Evolutionary conservation across 495 filamentous ascomycete species (phyloP).

Genomic region (Sordaria brevicollis): DNA sequence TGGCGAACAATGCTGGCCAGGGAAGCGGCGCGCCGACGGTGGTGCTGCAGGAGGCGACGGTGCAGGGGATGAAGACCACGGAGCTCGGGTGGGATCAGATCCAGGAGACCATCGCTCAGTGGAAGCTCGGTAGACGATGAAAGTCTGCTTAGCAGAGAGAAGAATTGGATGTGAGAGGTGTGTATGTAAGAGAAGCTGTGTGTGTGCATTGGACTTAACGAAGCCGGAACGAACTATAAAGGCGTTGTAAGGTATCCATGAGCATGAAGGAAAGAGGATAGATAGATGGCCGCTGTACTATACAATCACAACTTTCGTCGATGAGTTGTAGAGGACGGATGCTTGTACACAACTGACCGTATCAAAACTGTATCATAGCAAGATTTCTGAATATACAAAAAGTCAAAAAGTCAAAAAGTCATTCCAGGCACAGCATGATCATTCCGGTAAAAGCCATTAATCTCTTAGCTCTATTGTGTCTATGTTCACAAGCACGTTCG

Average conservation of each 20-base stretch:
- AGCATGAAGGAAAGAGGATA: not conserved
- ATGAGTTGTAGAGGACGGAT: not conserved
- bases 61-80: constrained; percentile 36
- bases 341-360: not conserved
- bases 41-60: constrained; percentile 74
- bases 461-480: not conserved
- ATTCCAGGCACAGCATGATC: no score
- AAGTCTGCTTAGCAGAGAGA: not conserved
- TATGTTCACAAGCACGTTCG: not conserved
- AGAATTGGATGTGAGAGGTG: not conserved
- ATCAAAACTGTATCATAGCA: not conserved
- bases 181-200: not conserved
- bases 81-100: constrained; percentile 77
- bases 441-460: not conserved
- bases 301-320: not conserved
- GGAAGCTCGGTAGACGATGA: constrained; percentile 60
- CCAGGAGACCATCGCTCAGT: constrained; percentile 70
- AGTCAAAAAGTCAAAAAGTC: not conserved
- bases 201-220: no score
- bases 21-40: constrained; percentile 92
- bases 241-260: not conserved
- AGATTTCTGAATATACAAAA: not conserved
- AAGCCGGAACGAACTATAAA: not conserved
- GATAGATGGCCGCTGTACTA: not conserved
- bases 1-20: constrained; percentile 60